Base-by-base conservation (phyloP, 179 eudicot species). In the Sideroxylon spinosum region DNA sequence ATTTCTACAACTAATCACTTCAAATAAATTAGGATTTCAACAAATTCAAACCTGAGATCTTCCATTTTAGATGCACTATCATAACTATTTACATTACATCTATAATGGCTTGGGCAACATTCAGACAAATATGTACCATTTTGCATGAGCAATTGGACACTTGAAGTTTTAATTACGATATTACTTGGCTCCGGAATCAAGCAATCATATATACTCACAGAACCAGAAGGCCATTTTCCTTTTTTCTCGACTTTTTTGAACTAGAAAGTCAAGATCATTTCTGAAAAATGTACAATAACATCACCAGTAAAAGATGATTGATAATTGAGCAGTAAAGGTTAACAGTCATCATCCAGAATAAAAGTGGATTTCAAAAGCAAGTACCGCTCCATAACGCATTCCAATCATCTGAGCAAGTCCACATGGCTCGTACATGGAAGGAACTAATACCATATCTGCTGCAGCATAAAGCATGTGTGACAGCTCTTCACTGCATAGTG, bases 381-480 rank as follows among this genome's bases (percentile, higher is more conserved):
- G 22, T 71, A 93, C 98, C 80, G 95, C 90, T 85, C 98, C 98
- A 78, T 93, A 93, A 68, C 97, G 93, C 98, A 93, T 93, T 84
- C 95, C 97, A 78, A 93, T 89, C 97, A 93, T 88, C 83, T 92
- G 98, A 77, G 97, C 89, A 74, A 93, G 97, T 75, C 97, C 95
- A 82, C 97, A 93, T 67, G 98, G 98, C 89, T 92, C 98, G 71
- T 89, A 93, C 76, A 93, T 85, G 71, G 97, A 93, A 62, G 98
- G 97, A 83, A 92, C 94, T 88, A 93, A 83, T 64, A 93, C 93
- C 88, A 93, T 87, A 85, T 92, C 95, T 19, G 97, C 93, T 52
- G 95, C 97, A 76, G 93, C 98, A 88, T 93, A 93, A 28, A 93
- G 92, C 95, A 92, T 92, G 86, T 92, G 98, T 53, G 98, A 90